phyloP scores from a whole-genome alignment of 306 rosid genomes.

The Quercus glauca region DNA sequence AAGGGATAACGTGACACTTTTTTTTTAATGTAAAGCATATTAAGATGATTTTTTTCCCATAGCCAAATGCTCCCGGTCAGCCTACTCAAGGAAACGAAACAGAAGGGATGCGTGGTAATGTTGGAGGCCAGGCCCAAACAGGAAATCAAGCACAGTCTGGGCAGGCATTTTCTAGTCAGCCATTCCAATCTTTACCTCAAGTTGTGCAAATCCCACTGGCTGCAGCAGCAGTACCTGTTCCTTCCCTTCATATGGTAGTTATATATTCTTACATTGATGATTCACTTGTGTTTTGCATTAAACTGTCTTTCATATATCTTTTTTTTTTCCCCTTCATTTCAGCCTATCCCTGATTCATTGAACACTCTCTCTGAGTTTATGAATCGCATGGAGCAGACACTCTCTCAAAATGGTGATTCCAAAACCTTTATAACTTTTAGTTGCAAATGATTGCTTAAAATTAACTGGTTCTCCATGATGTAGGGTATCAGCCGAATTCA shows the following conservation, averaged over 20 bases:
- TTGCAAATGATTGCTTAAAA: slow-evolving; percentile 6
- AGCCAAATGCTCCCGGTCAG: slow-evolving; percentile 43
- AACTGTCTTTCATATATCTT: slow-evolving; percentile 5
- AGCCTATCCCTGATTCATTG: slow-evolving; percentile 91
- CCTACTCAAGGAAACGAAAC: slow-evolving; percentile 61
- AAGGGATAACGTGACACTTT: not conserved
- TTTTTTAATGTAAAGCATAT: not conserved
- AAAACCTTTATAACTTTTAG: slow-evolving; percentile 7
- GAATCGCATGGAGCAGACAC: slow-evolving; percentile 70
- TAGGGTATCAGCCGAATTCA: slow-evolving; percentile 46
- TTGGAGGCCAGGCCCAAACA: slow-evolving; percentile 43
- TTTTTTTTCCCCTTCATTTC: slow-evolving; percentile 20
- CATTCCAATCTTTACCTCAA: slow-evolving; percentile 68
- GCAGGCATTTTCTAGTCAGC: slow-evolving; percentile 60
- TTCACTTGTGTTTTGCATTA: not conserved
- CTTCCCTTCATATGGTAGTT: slow-evolving; percentile 66
- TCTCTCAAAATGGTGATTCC: slow-evolving; percentile 60
- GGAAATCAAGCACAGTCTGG: slow-evolving; percentile 67
- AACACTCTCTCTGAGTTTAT: slow-evolving; percentile 78
- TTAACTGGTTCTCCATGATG: slow-evolving; percentile 25
- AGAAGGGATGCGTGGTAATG: slow-evolving; percentile 31
- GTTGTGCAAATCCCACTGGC: slow-evolving; percentile 63
- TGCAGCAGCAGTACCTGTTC: slow-evolving; percentile 64
- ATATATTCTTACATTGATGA: slow-evolving; percentile 14
- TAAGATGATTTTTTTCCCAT: slow-evolving; percentile 12